These are phyloP conservation scores for Tetracladium marchalianum DNA, from an alignment of 495 filamentous ascomycete species.

Conservation along the genomic window DNA sequence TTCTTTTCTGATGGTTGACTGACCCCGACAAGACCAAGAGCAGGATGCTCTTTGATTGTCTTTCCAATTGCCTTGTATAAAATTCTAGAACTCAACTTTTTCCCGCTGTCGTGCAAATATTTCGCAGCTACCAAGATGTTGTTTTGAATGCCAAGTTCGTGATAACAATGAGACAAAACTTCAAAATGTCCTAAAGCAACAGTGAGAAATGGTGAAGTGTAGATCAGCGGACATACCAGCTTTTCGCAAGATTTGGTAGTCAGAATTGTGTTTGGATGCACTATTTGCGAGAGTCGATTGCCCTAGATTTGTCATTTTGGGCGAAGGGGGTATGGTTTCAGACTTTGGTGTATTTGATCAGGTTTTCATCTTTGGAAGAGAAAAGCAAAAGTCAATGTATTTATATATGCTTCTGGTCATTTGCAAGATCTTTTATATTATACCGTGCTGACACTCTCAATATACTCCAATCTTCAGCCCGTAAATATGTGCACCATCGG, in stretches of 20 bases:
- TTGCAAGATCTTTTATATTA: no score
- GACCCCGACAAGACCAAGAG: constrained; percentile 1
- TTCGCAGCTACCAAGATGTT: constrained; percentile 5
- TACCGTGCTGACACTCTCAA: no score
- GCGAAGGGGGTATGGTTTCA: no score
- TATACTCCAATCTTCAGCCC: no score
- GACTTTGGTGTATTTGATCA: no score
- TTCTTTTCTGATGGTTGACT: constrained; percentile 6
- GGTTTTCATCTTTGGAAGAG: no score
- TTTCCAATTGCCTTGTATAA: neutral
- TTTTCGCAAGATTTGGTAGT: neutral
- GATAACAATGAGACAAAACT: constrained; percentile 3
- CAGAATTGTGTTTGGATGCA: no score
- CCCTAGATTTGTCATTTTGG: no score
- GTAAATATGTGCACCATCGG: no score
- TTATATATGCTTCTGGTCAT: no score
- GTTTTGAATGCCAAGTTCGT: constrained; percentile 8
- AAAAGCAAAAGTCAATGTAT: no score
- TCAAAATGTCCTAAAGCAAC: constrained; percentile 2
- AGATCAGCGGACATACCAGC: neutral
- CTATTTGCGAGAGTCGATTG: no score
- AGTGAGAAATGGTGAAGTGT: neutral
- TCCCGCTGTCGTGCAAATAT: neutral
- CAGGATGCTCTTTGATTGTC: constrained; percentile 7
- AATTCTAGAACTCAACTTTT: neutral